Base-by-base conservation (phyloP, 2,329 filamentous ascomycete genomes). In the Fusarium haematococcum region DNA sequence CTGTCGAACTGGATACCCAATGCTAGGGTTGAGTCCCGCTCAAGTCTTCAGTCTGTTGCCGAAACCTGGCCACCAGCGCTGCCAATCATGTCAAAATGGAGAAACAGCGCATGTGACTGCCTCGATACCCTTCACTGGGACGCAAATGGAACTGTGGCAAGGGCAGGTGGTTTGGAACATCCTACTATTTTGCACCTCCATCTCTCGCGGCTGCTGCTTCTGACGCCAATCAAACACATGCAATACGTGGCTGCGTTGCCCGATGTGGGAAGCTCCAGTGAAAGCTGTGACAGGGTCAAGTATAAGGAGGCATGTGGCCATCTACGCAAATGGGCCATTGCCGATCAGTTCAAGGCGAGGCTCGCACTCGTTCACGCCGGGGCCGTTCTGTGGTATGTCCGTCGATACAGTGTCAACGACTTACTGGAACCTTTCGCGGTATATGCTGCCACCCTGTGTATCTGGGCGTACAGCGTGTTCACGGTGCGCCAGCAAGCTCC, bases 91-190 rank as follows among this genome's bases (percentile, higher is more conserved):
- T 71, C 73, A 14, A 65, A 68, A 20, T 75, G 73, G 73, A 70
- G 73, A 41, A 75, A 75, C 6, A 75, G 73, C 41, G 70, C 73
- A 5, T 75, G 73, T 2, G 73, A 75, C 32, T 65, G 62, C 23
- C 61, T 75, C 27, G 70, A 75, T 57, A 71, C 75, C 9, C n/a
- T 75, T 4, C 73, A 75, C 30, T 75, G 73, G 73, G 65, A 68
- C 25, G 73, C 73, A 13, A 75, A 75, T 11, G 62, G 67, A 8
- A 67, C 54, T 30, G 73, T 70, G 20, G 73, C 73, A 14, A 69
- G 63, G 11, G 70, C 70, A 10, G 73, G 73, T 8, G 73, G 73
- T 3, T 68, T 63, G 37, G 73, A 75, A 8, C 73, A 75, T 20
- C 73, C 73, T 6, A 75, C 73, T 18, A 73, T 75, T 23, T 54